These are phyloP conservation scores for Megacollybia marginata DNA, from an alignment of 768 basidiomycete species.

Conservation along the genomic window DNA sequence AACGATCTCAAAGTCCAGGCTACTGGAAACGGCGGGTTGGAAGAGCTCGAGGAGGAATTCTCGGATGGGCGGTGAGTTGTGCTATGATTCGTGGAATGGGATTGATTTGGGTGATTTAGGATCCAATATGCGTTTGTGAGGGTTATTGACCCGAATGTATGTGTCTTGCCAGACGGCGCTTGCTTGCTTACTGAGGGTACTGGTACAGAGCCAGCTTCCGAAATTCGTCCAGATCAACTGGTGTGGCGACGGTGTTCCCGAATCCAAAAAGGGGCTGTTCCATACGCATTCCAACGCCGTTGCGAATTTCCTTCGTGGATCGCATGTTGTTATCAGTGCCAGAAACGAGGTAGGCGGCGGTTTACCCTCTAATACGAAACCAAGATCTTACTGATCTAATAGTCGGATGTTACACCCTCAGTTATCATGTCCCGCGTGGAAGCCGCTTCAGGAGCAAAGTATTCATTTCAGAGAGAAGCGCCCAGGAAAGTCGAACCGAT, in stretches of 20 bases:
- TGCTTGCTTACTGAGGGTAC: neutral
- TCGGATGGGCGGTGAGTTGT: constrained; percentile 75
- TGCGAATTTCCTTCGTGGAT: constrained; percentile 70
- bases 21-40: constrained; percentile 80
- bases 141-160: constrained; percentile 79
- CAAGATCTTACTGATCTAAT: constrained; percentile 2
- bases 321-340: constrained; percentile 82
- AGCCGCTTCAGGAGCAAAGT: constrained; percentile 85
- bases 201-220: constrained; percentile 62
- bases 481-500: constrained; percentile 72
- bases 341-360: constrained; percentile 82
- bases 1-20: constrained; percentile 86
- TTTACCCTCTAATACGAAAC: neutral
- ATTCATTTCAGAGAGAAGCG: constrained; percentile 77
- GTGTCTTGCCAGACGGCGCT: constrained; percentile 13
- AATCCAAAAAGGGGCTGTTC: constrained; percentile 86
- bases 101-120: constrained; percentile 37
- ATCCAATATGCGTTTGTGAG: constrained; percentile 91
- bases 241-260: constrained; percentile 97
- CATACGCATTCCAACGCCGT: constrained; percentile 82
- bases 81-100: constrained; percentile 4
- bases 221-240: constrained; percentile 97
- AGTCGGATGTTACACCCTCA: constrained; percentile 76
- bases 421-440: constrained; percentile 84
- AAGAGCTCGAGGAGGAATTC: constrained; percentile 91